Conservation (phyloP, 2,329 filamentous ascomycete species). For the Simplicillium aogashimaense region DNA sequence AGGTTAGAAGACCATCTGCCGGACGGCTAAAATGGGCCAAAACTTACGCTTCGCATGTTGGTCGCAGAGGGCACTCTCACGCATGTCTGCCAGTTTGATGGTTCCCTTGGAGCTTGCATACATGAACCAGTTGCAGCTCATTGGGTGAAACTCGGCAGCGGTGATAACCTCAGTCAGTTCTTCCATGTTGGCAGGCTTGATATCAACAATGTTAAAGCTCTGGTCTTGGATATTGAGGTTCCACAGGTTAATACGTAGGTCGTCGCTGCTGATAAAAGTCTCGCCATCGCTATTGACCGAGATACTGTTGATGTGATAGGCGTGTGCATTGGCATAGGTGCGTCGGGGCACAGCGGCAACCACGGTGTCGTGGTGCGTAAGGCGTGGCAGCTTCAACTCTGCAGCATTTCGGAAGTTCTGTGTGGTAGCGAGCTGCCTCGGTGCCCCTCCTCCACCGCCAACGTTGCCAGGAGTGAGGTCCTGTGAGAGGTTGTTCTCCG, state of each 20-base stretch:
- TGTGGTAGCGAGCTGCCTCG: conserved; percentile 57
- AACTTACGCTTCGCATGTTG: conserved; percentile 80
- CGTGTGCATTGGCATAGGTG: conserved; percentile 96
- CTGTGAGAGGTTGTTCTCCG: conserved; percentile 95
- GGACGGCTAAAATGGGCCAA: conserved; percentile 1
- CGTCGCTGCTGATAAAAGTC: conserved; percentile 98
- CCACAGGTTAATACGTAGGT: conserved; percentile 96
- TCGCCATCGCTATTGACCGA: conserved; percentile 99
- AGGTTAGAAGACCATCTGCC: conserved; percentile 11
- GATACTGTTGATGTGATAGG: conserved; percentile 99
- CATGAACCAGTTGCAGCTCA: conserved; percentile 99
- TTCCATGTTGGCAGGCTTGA: conserved; percentile 99
- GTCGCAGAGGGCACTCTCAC: conserved; percentile 91
- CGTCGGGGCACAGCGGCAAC: conserved; percentile 91
- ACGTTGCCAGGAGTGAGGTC: conserved; percentile 73
- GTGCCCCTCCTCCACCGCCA: conserved; percentile 67
- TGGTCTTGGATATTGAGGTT: conserved; percentile 99
- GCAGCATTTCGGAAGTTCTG: conserved; percentile 69
- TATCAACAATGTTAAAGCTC: conserved; percentile 99
- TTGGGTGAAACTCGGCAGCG: conserved; percentile 91
- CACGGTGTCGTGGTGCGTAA: conserved; percentile 97
- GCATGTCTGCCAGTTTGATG: conserved; percentile 98
- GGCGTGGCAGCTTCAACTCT: conserved; percentile 84
- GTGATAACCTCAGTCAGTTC: conserved; percentile 98
- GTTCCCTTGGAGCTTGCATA: conserved; percentile 98